A percentile compares a stretch with the other conserved stretches of the same genome.
These are phyloP conservation scores for Neopestalotiopsis sp. DNA, from an alignment of 2,329 filamentous ascomycete genomes.

Conservation along the genomic window DNA sequence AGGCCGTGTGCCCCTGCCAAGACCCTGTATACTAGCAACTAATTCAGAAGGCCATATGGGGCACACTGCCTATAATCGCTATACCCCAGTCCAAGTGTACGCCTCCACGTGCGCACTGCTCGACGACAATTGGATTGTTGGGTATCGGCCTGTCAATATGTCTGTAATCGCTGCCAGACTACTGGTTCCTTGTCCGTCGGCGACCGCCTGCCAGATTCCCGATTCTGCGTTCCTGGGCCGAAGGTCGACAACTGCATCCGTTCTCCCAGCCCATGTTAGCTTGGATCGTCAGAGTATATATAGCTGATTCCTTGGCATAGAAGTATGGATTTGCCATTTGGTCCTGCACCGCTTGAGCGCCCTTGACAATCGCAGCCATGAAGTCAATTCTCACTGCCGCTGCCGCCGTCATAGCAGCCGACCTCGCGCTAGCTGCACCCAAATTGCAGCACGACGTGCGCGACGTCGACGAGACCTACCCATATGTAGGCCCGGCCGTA, in stretches of 20 bases:
- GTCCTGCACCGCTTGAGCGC: neutral
- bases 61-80: neutral
- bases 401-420: neutral
- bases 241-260: neutral
- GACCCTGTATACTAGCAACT: neutral
- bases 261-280: neutral
- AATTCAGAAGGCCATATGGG: neutral
- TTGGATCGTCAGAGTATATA: neutral
- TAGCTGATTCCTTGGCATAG: neutral
- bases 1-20: neutral
- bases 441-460: slow-evolving; percentile 9
- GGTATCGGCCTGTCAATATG: neutral
- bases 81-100: neutral
- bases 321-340: neutral
- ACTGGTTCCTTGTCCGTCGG: neutral
- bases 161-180: neutral
- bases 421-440: slow-evolving; percentile 7
- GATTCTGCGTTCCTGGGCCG: neutral
- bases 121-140: neutral
- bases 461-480: slow-evolving; percentile 14
- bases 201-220: neutral
- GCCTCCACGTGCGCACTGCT: neutral
- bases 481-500: slow-evolving; percentile 4
- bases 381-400: neutral
- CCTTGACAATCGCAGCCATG: neutral